Percentiles rank a stretch among this genome's conserved stretches.
These are phyloP conservation scores for Hysterium pulicare DNA, from an alignment of 2,329 filamentous ascomycete species.

Conservation along the genomic window DNA sequence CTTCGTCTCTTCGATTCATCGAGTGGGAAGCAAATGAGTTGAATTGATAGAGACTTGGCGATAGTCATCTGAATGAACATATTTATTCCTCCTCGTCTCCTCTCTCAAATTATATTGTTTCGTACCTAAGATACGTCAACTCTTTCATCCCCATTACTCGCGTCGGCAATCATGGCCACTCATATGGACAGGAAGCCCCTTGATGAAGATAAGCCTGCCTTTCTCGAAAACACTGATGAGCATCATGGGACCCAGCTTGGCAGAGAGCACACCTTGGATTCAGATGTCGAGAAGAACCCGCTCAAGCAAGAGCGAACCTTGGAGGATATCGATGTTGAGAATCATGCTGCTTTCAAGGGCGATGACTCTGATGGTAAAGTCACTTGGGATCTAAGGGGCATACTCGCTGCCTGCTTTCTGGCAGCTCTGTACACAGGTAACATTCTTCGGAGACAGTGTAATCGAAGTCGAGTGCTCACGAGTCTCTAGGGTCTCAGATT, in stretches of 20 bases:
- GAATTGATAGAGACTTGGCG: too few species aligned
- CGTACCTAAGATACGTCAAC: too few species aligned
- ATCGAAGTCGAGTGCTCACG: neutral
- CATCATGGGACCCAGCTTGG: too few species aligned
- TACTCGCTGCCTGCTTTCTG: constrained; percentile 35
- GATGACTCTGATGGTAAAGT: constrained; percentile 41
- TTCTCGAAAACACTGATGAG: constrained; percentile 20
- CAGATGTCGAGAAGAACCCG: too few species aligned
- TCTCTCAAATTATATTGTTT: too few species aligned
- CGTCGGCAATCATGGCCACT: too few species aligned
- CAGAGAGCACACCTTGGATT: too few species aligned
- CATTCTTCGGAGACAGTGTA: constrained; percentile 1
- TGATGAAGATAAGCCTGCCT: constrained; percentile 13
- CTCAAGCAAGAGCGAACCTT: constrained; percentile 24
- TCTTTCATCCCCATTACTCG: too few species aligned
- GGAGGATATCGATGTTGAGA: constrained; percentile 33
- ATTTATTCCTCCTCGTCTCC: neutral
- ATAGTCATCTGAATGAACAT: too few species aligned
- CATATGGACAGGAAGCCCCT: constrained; percentile 22
- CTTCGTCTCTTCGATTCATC: too few species aligned
- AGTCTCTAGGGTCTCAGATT: constrained; percentile 27
- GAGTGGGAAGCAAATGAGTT: too few species aligned
- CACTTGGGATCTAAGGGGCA: constrained; percentile 31
- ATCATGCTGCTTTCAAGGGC: constrained; percentile 36
- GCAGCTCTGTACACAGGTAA: constrained; percentile 37